A percentile compares a stretch with the other conserved stretches of the same genome.
Conservation (phyloP, 768 basidiomycete genomes). For the Phaffia australis region DNA sequence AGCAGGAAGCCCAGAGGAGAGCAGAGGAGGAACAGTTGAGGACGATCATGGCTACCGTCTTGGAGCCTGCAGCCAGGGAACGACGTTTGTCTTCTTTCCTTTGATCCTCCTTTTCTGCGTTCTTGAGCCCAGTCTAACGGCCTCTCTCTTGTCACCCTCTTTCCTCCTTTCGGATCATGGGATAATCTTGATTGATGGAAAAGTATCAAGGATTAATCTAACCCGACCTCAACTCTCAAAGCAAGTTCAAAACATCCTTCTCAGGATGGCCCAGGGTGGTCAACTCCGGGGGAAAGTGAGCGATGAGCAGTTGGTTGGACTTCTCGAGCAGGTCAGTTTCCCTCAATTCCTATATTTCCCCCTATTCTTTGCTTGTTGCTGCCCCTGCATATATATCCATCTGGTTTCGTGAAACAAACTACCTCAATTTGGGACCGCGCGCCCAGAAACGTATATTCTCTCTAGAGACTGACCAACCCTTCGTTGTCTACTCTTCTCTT, state of each 20-base stretch:
- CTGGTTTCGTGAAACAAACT: too few species aligned
- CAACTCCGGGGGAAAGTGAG: conserved; percentile 65
- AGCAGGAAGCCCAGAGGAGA: conserved; percentile 55
- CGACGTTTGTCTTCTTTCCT: conserved; percentile 46
- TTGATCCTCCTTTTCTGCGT: neutral
- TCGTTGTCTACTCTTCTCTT: too few species aligned
- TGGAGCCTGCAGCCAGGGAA: conserved; percentile 69
- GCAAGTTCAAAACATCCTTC: conserved; percentile 65
- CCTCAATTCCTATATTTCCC: neutral
- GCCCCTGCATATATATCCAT: too few species aligned
- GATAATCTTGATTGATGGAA: neutral
- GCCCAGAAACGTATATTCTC: too few species aligned
- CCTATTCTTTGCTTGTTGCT: too few species aligned
- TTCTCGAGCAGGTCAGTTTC: conserved; percentile 63
- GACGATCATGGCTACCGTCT: conserved; percentile 60
- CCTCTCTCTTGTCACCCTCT: neutral
- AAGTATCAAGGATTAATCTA: conserved; percentile 77
- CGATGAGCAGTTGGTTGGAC: conserved; percentile 69
- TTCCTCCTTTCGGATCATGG: neutral
- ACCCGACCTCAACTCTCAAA: conserved; percentile 71
- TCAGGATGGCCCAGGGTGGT: conserved; percentile 73
- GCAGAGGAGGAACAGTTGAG: conserved; percentile 25
- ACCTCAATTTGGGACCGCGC: too few species aligned
- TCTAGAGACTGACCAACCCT: too few species aligned
- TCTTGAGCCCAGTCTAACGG: too few species aligned